phyloP scores from a whole-genome alignment of 257 asterid species.

The Haberlea rhodopensis region DNA sequence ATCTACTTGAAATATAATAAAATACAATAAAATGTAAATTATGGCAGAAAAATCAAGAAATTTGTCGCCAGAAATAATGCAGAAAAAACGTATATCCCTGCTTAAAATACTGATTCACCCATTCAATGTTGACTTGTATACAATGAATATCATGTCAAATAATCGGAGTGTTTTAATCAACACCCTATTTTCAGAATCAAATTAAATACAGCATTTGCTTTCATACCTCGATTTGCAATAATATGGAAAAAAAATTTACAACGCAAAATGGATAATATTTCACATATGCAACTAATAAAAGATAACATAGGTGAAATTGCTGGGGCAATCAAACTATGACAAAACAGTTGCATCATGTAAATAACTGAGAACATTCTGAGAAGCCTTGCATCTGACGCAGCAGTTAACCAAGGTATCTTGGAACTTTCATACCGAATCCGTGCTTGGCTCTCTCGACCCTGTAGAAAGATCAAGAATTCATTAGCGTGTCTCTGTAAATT shows the following conservation, averaged over 20 bases:
- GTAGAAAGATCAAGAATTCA: conserved; percentile 30
- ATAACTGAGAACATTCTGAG: not conserved
- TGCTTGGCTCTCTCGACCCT: conserved; percentile 80
- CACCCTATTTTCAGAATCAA: not conserved
- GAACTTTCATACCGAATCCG: conserved; percentile 95
- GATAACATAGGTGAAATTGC: not conserved
- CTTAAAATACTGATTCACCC: not conserved
- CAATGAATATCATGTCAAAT: not conserved
- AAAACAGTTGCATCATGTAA: not conserved
- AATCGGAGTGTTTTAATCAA: too few relatives aligned
- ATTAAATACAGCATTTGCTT: not conserved
- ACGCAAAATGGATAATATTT: not conserved
- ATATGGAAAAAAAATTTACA: too few relatives aligned
- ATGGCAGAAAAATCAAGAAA: too few relatives aligned
- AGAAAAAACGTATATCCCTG: too few relatives aligned
- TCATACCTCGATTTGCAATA: not conserved
- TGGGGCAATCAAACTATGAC: not conserved
- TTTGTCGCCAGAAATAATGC: too few relatives aligned
- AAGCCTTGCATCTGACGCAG: conserved; percentile 32
- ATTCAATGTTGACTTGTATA: not conserved
- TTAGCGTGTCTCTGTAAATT: not conserved
- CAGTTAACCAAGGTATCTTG: conserved; percentile 43
- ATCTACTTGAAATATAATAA: too few relatives aligned
- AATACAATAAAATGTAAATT: too few relatives aligned
- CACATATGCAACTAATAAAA: not conserved